Evolutionary conservation across 179 eudicot genomes (phyloP).

Genomic region (Spinacia oleracea): DNA sequence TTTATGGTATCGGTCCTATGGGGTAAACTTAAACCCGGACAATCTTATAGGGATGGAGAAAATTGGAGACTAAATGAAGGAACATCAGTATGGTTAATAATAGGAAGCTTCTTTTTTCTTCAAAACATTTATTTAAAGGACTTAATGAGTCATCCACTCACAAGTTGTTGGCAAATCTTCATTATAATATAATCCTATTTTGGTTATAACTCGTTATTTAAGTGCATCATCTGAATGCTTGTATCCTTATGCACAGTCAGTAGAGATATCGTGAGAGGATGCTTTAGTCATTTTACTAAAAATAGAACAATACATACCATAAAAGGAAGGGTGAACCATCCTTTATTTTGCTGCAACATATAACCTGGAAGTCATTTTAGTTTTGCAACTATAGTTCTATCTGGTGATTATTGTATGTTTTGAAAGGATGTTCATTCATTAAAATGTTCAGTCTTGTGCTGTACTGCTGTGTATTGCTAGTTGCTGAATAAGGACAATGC

Average conservation of each 20-base stretch:
- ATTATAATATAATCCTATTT: slow-evolving; percentile 10
- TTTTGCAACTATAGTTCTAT: background rate
- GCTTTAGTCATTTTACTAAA: slow-evolving; percentile 6
- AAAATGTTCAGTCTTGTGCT: background rate
- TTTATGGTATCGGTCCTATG: no score
- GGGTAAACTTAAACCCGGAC: no score
- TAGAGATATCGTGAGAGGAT: slow-evolving; percentile 3
- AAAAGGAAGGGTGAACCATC: slow-evolving; percentile 1
- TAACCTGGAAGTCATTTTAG: background rate
- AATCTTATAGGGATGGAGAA: no score
- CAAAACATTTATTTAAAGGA: slow-evolving; percentile 5
- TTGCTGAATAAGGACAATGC: slow-evolving; percentile 22
- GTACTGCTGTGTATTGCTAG: background rate
- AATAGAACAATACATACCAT: slow-evolving; percentile 11
- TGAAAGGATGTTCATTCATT: background rate
- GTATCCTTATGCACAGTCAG: background rate
- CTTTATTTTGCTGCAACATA: slow-evolving; percentile 5
- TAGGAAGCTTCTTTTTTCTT: slow-evolving; percentile 24
- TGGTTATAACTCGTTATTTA: slow-evolving; percentile 1
- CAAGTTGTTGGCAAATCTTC: slow-evolving; percentile 21
- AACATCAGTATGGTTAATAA: slow-evolving; percentile 16
- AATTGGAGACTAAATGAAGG: no score
- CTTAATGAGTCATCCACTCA: slow-evolving; percentile 28
- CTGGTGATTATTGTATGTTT: background rate
- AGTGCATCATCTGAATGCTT: slow-evolving; percentile 13